These are phyloP conservation scores for Fusarium sambucinum DNA, from an alignment of 2,329 filamentous ascomycete genomes.

Conservation along the genomic window DNA sequence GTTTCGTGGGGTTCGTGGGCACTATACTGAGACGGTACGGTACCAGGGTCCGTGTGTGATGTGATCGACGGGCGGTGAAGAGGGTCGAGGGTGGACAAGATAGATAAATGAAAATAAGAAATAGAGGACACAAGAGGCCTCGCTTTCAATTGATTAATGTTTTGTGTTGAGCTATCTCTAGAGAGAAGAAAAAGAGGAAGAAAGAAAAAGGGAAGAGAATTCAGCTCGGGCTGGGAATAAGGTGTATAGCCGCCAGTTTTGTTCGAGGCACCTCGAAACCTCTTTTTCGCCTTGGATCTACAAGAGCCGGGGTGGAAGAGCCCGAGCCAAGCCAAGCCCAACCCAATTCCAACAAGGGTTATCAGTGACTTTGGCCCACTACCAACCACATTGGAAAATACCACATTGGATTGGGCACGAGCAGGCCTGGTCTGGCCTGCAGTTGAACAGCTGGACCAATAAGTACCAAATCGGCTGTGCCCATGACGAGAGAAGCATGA, in stretches of 20 bases:
- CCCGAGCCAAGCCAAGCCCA: conserved; percentile 46
- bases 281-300: conserved; percentile 17
- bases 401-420: conserved; percentile 43
- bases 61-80: conserved; percentile 35
- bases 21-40: background rate
- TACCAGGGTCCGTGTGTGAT: conserved; percentile 16
- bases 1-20: conserved; percentile 4
- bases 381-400: conserved; percentile 32
- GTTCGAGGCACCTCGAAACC: conserved; percentile 11
- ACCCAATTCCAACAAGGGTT: conserved; percentile 34
- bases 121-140: conserved; percentile 9
- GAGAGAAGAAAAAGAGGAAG: conserved; percentile 8
- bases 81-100: conserved; percentile 32
- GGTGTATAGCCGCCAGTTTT: conserved; percentile 26
- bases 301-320: conserved; percentile 25
- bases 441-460: conserved; percentile 37
- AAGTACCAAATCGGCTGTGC: conserved; percentile 7
- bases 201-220: conserved; percentile 21
- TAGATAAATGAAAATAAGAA: conserved; percentile 32
- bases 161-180: conserved; percentile 22
- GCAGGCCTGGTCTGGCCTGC: background rate
- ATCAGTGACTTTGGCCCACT: conserved; percentile 43
- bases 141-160: conserved; percentile 7
- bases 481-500: conserved; percentile 36
- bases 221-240: conserved; percentile 12